phyloP scores from a whole-genome alignment of 2,329 filamentous ascomycete species.

The Thelonectria olida region DNA sequence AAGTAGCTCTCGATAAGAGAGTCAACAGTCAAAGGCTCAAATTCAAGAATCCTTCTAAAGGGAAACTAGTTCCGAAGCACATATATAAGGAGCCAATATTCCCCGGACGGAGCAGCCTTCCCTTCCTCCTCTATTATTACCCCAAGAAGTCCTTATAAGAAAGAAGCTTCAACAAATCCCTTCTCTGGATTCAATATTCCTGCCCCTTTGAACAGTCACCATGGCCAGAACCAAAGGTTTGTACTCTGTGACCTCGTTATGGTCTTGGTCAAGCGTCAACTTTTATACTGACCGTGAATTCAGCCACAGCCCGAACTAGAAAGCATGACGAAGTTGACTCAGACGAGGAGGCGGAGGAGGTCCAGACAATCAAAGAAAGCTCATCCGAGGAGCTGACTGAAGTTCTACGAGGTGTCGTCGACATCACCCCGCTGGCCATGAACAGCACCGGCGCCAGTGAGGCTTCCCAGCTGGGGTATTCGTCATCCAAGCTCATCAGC shows the following conservation, averaged over 20 bases:
- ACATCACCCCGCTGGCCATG: conserved; percentile 1
- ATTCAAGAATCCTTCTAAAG: too few species aligned
- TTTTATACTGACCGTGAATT: neutral
- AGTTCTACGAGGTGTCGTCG: neutral
- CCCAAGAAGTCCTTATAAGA: too few species aligned
- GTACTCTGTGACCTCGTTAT: neutral
- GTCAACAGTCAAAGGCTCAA: too few species aligned
- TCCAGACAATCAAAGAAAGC: neutral
- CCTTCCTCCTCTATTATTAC: too few species aligned
- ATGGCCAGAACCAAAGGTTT: neutral
- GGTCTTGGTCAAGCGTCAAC: neutral
- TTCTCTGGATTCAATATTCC: too few species aligned
- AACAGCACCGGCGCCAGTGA: neutral
- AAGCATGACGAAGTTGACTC: neutral
- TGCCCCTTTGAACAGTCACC: too few species aligned
- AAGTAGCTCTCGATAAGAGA: too few species aligned
- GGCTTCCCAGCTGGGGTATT: conserved; percentile 6
- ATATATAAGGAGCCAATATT: too few species aligned
- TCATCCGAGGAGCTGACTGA: neutral
- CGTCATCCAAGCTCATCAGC: conserved; percentile 12
- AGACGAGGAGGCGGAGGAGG: neutral
- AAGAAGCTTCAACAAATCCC: too few species aligned
- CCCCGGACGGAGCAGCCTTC: too few species aligned
- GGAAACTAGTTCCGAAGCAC: too few species aligned
- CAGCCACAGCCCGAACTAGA: neutral